Conservation (phyloP, 805 yeast species). For the Nakazawaea populi region DNA sequence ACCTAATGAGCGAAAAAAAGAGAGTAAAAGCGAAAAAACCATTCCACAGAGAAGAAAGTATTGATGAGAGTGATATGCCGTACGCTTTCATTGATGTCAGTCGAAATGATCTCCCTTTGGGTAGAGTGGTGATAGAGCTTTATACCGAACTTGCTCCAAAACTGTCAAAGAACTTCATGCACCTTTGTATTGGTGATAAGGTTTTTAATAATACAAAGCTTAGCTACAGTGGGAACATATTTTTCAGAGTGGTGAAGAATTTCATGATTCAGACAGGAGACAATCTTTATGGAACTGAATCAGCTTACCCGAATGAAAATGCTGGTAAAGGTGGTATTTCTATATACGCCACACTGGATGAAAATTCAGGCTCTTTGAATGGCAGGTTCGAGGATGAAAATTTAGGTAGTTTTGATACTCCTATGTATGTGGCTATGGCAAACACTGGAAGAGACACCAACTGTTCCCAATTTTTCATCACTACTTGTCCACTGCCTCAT, state of each 20-base stretch:
- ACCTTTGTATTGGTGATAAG: slow-evolving; percentile 35
- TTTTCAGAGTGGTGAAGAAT: slow-evolving; percentile 62
- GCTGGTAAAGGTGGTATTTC: slow-evolving; percentile 43
- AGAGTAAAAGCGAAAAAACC: background rate
- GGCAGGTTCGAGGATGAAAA: slow-evolving; percentile 57
- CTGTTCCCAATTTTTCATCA: slow-evolving; percentile 66
- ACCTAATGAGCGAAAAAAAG: too few species aligned
- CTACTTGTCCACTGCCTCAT: slow-evolving; percentile 67
- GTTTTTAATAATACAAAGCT: slow-evolving; percentile 18
- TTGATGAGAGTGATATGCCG: slow-evolving; percentile 4
- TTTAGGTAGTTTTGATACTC: slow-evolving; percentile 23
- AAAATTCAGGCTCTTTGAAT: slow-evolving; percentile 15
- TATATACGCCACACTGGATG: slow-evolving; percentile 25
- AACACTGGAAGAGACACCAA: slow-evolving; percentile 49
- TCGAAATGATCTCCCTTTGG: slow-evolving; percentile 35
- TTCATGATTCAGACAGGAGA: slow-evolving; percentile 73
- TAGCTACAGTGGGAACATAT: slow-evolving; percentile 37
- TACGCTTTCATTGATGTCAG: slow-evolving; percentile 46
- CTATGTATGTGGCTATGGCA: slow-evolving; percentile 59
- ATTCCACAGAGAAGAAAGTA: background rate
- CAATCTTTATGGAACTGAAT: slow-evolving; percentile 31
- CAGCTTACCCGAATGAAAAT: slow-evolving; percentile 20
- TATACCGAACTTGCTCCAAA: slow-evolving; percentile 46
- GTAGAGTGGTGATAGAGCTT: slow-evolving; percentile 60
- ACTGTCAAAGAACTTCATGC: slow-evolving; percentile 44